phyloP scores from a whole-genome alignment of 306 rosid genomes.

The Cajanus cajan region DNA sequence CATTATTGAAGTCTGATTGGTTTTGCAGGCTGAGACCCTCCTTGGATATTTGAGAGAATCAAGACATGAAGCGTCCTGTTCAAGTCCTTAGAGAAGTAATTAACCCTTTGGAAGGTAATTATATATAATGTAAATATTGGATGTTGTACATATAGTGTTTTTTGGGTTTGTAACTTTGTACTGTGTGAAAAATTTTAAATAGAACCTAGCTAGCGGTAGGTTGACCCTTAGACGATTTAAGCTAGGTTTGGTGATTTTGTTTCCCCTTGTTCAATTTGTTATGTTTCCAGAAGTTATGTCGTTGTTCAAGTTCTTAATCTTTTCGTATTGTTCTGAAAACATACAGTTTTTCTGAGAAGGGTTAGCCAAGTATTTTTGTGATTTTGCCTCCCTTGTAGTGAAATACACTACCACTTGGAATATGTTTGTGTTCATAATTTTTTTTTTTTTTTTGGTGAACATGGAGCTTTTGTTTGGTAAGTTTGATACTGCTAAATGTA shows the following conservation, averaged over 20 bases:
- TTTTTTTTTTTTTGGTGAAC: neutral
- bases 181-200: slow-evolving; percentile 44
- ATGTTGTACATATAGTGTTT: slow-evolving; percentile 36
- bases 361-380: slow-evolving; percentile 29
- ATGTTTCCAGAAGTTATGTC: slow-evolving; percentile 29
- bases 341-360: slow-evolving; percentile 18
- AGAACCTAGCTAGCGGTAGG: slow-evolving; percentile 36
- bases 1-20: neutral
- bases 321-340: slow-evolving; percentile 36
- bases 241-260: slow-evolving; percentile 39
- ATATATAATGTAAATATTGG: slow-evolving; percentile 33
- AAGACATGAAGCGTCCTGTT: slow-evolving; percentile 66
- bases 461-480: neutral
- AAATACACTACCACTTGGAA: slow-evolving; percentile 8
- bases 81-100: slow-evolving; percentile 44
- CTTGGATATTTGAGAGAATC: slow-evolving; percentile 81
- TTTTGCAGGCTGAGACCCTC: slow-evolving; percentile 77
- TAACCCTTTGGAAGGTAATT: slow-evolving; percentile 39
- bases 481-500: neutral
- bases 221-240: slow-evolving; percentile 45
- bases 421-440: neutral
- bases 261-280: slow-evolving; percentile 20
- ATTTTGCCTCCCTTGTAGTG: neutral
- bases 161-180: slow-evolving; percentile 48
- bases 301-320: slow-evolving; percentile 38